phyloP scores from a whole-genome alignment of 768 basidiomycete genomes.

The Coprinopsis sp. region DNA sequence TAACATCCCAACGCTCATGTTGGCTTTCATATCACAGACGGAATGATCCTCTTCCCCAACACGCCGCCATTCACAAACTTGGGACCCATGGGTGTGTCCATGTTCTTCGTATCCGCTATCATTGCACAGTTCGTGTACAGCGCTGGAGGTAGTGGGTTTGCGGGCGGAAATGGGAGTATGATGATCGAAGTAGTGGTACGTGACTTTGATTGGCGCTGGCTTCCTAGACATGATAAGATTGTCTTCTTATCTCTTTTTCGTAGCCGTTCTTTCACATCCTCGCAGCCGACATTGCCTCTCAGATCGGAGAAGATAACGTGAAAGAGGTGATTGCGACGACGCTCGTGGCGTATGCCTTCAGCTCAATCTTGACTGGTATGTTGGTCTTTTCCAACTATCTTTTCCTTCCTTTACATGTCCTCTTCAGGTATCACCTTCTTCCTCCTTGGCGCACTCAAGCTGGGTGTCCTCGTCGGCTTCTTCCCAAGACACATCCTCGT shows the following conservation, averaged over 20 bases:
- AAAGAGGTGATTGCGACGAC: constrained; percentile 86
- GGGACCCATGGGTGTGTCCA: constrained; percentile 87
- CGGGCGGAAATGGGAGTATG: constrained; percentile 90
- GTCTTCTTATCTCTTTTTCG: not conserved
- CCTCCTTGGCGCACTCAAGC: constrained; percentile 74
- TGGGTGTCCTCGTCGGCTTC: constrained; percentile 88
- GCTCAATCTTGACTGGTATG: constrained; percentile 81
- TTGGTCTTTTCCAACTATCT: not conserved
- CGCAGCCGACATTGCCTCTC: constrained; percentile 64
- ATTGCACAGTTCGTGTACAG: constrained; percentile 83
- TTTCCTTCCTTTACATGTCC: constrained; percentile 5
- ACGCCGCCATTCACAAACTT: constrained; percentile 74
- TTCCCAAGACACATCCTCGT: constrained; percentile 96
- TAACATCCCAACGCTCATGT: not conserved
- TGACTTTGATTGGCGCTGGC: too few species aligned
- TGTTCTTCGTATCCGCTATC: constrained; percentile 88
- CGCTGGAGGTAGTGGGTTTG: constrained; percentile 83
- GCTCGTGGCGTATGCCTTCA: constrained; percentile 81
- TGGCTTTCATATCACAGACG: constrained; percentile 46
- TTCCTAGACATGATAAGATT: not conserved
- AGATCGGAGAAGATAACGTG: constrained; percentile 68
- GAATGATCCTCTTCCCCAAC: constrained; percentile 94
- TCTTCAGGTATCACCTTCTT: constrained; percentile 70
- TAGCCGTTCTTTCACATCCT: constrained; percentile 96
- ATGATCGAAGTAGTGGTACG: constrained; percentile 97